Base-by-base conservation (phyloP, 139 green algal species). In the Pycnococcus provasolii region DNA sequence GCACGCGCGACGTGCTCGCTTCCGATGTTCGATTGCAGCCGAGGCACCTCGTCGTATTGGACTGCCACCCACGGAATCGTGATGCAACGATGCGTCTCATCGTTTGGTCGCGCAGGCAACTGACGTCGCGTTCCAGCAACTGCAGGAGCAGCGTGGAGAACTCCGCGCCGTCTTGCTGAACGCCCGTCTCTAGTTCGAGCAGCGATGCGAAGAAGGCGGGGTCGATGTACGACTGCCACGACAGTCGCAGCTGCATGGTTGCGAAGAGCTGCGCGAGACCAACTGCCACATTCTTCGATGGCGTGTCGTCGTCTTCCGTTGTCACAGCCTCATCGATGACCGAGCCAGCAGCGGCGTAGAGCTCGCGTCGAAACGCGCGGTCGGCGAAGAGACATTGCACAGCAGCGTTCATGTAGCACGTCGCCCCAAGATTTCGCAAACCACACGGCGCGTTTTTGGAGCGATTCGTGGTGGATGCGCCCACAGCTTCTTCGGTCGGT, bases 141-240 rank as follows among this genome's bases (percentile, higher is more conserved):
- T 53, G 80, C 5, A 95, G 79, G 60, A 96, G 84, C 63, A 96
- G 83, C 81, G 94, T 96, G 43, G 91, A 80, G 58, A 96, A 96
- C 74, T 96, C 90, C 44, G 91, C 83, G 0, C 90, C 84, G 70
- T 96, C 90, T 77, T 90, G 89, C 79, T 96, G 90, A 4, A 90
- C 74, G 37, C 54, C 73, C 53, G 84, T 83, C 64, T 95, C 76
- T 5, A 95, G 68, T 52, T 88, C 78, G 42, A 95, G 82, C 6
- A 70, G 64, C 1, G 66, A 57, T 3, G 80, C 85, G 64, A 95
- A 85, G 0, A 59, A 52, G 1, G 61, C 64, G 2, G 88, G 87
- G 73, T 95, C 85, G 7, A 81, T 82, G 7, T 66, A 69, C 26
- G 26, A 26, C 26, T 26, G 26, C 44, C 53, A 45, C 6, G 37